phyloP scores from a whole-genome alignment of 108 stramenopile genomes.

The Aureococcus anophagefferens region DNA sequence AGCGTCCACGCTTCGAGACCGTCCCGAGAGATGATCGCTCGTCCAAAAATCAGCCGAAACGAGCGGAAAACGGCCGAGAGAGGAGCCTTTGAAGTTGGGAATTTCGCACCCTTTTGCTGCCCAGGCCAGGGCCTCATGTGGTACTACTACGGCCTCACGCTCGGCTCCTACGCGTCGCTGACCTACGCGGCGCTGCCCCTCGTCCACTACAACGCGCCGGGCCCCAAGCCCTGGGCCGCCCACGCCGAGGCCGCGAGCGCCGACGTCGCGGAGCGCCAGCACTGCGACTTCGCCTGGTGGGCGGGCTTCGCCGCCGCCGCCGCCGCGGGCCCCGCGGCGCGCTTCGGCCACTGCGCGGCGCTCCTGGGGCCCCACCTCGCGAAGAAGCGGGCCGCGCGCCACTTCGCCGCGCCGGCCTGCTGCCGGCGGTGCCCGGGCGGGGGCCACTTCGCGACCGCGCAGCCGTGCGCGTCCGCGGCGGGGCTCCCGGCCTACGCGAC shows the following conservation, averaged over 20 bases:
- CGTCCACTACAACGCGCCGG: background rate
- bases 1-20: no score
- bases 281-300: background rate
- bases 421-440: background rate
- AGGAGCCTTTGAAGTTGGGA: no score
- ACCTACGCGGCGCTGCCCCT: background rate
- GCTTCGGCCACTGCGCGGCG: background rate
- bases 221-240: background rate
- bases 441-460: background rate
- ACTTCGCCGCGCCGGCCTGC: background rate
- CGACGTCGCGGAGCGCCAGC: background rate
- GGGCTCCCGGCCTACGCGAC: no score
- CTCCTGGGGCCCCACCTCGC: background rate
- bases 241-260: background rate
- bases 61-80: no score
- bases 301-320: no score
- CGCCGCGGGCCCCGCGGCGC: background rate
- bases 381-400: background rate
- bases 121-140: background rate
- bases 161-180: background rate
- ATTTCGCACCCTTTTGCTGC: no score
- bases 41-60: no score
- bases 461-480: background rate
- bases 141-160: background rate
- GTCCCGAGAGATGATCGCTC: no score